Conservation (phyloP, 2,329 filamentous ascomycete genomes). For the Epichloe elymi region DNA sequence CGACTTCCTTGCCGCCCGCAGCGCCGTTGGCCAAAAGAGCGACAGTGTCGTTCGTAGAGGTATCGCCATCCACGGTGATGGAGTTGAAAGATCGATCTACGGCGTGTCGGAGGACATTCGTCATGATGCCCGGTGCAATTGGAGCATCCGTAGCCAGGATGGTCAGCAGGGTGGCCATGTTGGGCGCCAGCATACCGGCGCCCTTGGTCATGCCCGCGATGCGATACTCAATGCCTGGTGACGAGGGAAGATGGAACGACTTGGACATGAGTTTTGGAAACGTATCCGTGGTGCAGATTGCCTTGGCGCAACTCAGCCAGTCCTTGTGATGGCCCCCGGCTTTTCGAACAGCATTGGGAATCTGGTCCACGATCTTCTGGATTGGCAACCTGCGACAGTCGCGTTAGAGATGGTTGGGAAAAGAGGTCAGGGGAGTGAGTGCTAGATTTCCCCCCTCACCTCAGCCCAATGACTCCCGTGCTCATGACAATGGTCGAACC, state of each 20-base stretch:
- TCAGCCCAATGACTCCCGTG: conserved; percentile 92
- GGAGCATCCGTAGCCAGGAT: conserved; percentile 87
- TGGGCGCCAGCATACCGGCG: conserved; percentile 97
- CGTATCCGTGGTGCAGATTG: conserved; percentile 96
- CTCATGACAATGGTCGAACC: conserved; percentile 86
- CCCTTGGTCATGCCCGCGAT: conserved; percentile 96
- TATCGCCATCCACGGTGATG: conserved; percentile 94
- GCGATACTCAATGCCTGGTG: conserved; percentile 60
- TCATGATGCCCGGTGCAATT: conserved; percentile 54
- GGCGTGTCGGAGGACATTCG: conserved; percentile 56
- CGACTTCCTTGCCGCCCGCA: conserved; percentile 57
- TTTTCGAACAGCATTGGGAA: conserved; percentile 60
- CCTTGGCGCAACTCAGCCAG: conserved; percentile 76
- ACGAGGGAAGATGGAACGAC: conserved; percentile 72
- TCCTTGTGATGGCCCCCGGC: conserved; percentile 67
- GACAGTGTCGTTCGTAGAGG: conserved; percentile 92
- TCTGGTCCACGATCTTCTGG: conserved; percentile 71
- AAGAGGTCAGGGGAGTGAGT: not conserved
- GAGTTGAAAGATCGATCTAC: conserved; percentile 85
- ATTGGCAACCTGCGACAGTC: conserved; percentile 57
- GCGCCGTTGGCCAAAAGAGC: conserved; percentile 92
- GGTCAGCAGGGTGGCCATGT: conserved; percentile 92
- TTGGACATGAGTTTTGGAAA: conserved; percentile 90
- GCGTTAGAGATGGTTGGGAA: not conserved
- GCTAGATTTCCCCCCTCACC: conserved; percentile 30